phyloP scores from a whole-genome alignment of 2,329 filamentous ascomycete species.

The Trematosphaeria pertusa region DNA sequence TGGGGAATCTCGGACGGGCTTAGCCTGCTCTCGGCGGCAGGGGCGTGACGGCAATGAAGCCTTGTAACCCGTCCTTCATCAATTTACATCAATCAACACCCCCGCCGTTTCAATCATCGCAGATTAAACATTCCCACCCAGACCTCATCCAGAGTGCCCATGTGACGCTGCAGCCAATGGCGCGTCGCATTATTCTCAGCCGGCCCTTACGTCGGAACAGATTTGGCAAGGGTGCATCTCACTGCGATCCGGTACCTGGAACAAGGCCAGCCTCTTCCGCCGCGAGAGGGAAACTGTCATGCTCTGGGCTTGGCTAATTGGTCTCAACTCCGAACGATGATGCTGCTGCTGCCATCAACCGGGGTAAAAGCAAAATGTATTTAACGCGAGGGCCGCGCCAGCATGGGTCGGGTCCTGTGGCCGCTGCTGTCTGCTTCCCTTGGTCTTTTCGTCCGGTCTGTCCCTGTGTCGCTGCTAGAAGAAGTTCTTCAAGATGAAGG shows the following conservation, averaged over 20 bases:
- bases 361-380: slow-evolving; percentile 37
- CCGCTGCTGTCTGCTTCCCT: slow-evolving; percentile 31
- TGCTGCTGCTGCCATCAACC: slow-evolving; percentile 19
- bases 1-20: slow-evolving; percentile 27
- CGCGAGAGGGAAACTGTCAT: slow-evolving; percentile 22
- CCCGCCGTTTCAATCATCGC: slow-evolving; percentile 30
- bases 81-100: slow-evolving; percentile 48
- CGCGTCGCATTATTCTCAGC: slow-evolving; percentile 31
- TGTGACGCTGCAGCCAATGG: slow-evolving; percentile 33
- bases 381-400: slow-evolving; percentile 29
- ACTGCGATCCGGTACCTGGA: slow-evolving; percentile 37
- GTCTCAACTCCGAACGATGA: slow-evolving; percentile 21
- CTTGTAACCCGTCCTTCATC: slow-evolving; percentile 41
- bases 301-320: slow-evolving; percentile 28
- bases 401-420: slow-evolving; percentile 31
- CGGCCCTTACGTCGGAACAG: slow-evolving; percentile 26
- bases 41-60: slow-evolving; percentile 31
- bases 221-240: slow-evolving; percentile 18
- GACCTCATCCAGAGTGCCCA: slow-evolving; percentile 32
- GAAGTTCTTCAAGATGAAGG: slow-evolving; percentile 41
- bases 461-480: slow-evolving; percentile 26
- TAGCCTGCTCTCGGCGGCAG: slow-evolving; percentile 18
- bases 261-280: slow-evolving; percentile 27
- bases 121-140: slow-evolving; percentile 36
- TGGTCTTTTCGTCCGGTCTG: slow-evolving; percentile 17